Base-by-base conservation (phyloP, 176 grass and related monocot genomes). In the Elaeis guineensis region DNA sequence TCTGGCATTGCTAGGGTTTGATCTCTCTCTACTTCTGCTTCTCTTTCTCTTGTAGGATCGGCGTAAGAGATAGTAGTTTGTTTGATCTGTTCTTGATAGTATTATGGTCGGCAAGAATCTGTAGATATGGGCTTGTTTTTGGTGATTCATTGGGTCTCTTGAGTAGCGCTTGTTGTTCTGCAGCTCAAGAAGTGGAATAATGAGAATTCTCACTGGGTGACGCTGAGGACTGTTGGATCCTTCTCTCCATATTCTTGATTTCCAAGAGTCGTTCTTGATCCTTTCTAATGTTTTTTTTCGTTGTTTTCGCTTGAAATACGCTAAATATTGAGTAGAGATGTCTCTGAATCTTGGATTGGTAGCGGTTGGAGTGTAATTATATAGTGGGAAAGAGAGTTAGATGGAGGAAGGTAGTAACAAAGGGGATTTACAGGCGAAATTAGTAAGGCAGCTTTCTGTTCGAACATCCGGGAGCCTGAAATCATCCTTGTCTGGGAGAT, bases 391-490 rank as follows among this genome's bases (percentile, higher is more conserved):
- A n/a, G 50, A 5, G 64, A 39, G 51, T 24, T 11, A 76, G 18
- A 81, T 81, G 79, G 79, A 82, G 55, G 64, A 76, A 51, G 70
- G 17, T 54, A 56, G 7, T 68, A 55, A 51, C 51, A 68, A 68
- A 56, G 51, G 6, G 19, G 75, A 77, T 30, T 66, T 76, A 21
- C 30, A 70, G 70, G 70, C 21, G 61, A 82, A 64, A 59, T 48
- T 63, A 22, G 60, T 50, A 51, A 64, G 79, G 30, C 72, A 71
- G 32, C 55, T 51, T 3, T 55, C 65, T 6, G 32, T 70, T 32
- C 50, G 78, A 28, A 44, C 72, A 19, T 21, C 54, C 24, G 66
- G 59, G 26, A 63, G 20, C n/a, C 51, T 59, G 35, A 83, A 69
- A 51, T 59, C 57, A 8, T 57, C 51, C 65, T 21, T 78, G 49